These are phyloP conservation scores for Metschnikowia borealis DNA, from an alignment of 805 yeast genomes.

Conservation along the genomic window DNA sequence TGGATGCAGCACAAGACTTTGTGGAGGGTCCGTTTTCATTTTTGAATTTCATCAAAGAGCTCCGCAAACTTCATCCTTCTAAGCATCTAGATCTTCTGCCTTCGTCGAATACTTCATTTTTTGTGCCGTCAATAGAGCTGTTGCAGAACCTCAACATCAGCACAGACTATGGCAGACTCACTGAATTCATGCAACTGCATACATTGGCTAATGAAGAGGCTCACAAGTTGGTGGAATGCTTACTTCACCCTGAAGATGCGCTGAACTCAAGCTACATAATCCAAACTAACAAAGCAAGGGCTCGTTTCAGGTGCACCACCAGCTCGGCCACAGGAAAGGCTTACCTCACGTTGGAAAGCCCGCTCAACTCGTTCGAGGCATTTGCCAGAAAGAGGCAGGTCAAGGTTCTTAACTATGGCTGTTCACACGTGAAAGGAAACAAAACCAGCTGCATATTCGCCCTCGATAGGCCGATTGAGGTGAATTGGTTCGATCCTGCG, in stretches of 20 bases:
- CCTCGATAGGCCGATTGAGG: constrained; percentile 63
- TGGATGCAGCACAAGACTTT: constrained; percentile 45
- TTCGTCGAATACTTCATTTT: constrained; percentile 49
- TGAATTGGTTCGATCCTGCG: constrained; percentile 54
- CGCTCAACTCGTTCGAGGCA: not conserved
- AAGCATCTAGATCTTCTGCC: constrained; percentile 30
- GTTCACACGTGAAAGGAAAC: constrained; percentile 33
- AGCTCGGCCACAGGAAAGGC: constrained; percentile 13
- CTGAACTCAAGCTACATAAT: constrained; percentile 7
- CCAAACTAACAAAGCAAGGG: constrained; percentile 15
- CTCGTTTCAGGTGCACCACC: constrained; percentile 12
- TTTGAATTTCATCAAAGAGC: constrained; percentile 41
- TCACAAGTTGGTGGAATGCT: constrained; percentile 45
- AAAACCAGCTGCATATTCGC: constrained; percentile 53
- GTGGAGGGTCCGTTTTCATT: constrained; percentile 29
- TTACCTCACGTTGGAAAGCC: constrained; percentile 8
- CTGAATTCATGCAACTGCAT: constrained; percentile 62
- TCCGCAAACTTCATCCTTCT: constrained; percentile 40
- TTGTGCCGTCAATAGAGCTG: constrained; percentile 66
- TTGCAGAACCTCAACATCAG: constrained; percentile 50
- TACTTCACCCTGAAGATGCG: constrained; percentile 17
- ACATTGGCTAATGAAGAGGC: constrained; percentile 59
- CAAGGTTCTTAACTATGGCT: constrained; percentile 57
- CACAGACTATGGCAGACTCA: constrained; percentile 38
- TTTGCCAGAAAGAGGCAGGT: constrained; percentile 50